These are phyloP conservation scores for Talaromyces islandicus DNA, from an alignment of 2,329 filamentous ascomycete genomes.

Conservation along the genomic window DNA sequence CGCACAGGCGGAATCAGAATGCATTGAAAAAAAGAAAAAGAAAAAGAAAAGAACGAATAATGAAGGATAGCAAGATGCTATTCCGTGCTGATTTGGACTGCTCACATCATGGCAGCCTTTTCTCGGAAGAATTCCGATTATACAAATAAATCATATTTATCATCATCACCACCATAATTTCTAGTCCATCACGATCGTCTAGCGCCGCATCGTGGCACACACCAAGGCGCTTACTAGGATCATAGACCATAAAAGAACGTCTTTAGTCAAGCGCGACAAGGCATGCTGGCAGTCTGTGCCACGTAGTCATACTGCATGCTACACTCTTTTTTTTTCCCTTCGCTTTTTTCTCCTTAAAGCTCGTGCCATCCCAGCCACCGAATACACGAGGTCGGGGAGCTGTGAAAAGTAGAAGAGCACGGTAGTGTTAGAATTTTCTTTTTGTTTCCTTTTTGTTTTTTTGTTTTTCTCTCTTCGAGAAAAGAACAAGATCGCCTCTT, in stretches of 20 bases:
- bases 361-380: not conserved
- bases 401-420: not conserved
- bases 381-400: slow-evolving; percentile 6
- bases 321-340: slow-evolving; percentile 15
- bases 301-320: slow-evolving; percentile 14
- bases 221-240: not conserved
- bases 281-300: not conserved
- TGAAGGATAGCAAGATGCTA: not conserved
- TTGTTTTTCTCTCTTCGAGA: slow-evolving; percentile 1
- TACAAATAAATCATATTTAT: not conserved
- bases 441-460: slow-evolving; percentile 6
- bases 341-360: slow-evolving; percentile 4
- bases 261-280: not conserved
- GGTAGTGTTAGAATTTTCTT: not conserved
- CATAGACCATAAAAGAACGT: not conserved
- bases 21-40: not conserved
- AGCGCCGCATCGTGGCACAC: not conserved
- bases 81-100: not conserved
- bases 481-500: slow-evolving; percentile 4
- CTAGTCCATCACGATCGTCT: not conserved
- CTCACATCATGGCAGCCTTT: not conserved
- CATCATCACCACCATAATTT: slow-evolving; percentile 6
- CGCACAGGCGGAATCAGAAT: slow-evolving; percentile 34
- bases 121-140: not conserved
- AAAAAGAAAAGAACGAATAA: not conserved